These are phyloP conservation scores for Malassezia yamatoensis DNA, from an alignment of 1,284 basidiomycete species.

Conservation along the genomic window DNA sequence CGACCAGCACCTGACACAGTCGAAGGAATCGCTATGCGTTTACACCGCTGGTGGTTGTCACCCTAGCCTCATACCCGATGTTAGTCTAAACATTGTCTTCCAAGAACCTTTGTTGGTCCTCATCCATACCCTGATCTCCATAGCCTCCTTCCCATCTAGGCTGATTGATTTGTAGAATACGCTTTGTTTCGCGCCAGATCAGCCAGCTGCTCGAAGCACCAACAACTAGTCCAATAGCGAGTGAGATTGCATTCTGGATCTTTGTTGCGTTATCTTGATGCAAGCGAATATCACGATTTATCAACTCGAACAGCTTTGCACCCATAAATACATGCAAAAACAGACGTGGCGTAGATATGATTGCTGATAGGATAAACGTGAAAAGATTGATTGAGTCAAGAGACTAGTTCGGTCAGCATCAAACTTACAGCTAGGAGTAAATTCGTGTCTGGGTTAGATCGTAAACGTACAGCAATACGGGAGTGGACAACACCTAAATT, in stretches of 20 bases:
- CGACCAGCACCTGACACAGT: constrained; percentile 82
- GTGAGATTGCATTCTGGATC: constrained; percentile 24
- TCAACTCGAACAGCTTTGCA: constrained; percentile 30
- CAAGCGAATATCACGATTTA: constrained; percentile 25
- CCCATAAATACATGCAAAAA: constrained; percentile 41
- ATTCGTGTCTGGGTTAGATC: constrained; percentile 19
- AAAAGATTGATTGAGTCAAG: constrained; percentile 25
- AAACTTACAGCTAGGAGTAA: constrained; percentile 23
- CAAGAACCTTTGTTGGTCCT: too few species aligned
- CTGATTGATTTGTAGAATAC: background rate
- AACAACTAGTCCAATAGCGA: constrained; percentile 15
- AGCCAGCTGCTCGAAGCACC: constrained; percentile 4
- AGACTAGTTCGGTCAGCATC: constrained; percentile 7
- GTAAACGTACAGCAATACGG: constrained; percentile 24
- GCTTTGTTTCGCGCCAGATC: constrained; percentile 9
- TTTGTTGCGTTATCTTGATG: constrained; percentile 22
- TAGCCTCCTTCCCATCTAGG: background rate
- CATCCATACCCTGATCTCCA: background rate
- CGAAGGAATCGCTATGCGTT: constrained; percentile 72
- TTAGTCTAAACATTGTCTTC: background rate
- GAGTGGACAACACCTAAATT: constrained; percentile 30
- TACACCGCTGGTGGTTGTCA: constrained; percentile 10
- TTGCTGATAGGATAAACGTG: constrained; percentile 33
- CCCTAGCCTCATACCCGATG: background rate
- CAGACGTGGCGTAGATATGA: constrained; percentile 38